phyloP scores from a whole-genome alignment of 1,139 yeast species.

The Taiozyma onychis region DNA sequence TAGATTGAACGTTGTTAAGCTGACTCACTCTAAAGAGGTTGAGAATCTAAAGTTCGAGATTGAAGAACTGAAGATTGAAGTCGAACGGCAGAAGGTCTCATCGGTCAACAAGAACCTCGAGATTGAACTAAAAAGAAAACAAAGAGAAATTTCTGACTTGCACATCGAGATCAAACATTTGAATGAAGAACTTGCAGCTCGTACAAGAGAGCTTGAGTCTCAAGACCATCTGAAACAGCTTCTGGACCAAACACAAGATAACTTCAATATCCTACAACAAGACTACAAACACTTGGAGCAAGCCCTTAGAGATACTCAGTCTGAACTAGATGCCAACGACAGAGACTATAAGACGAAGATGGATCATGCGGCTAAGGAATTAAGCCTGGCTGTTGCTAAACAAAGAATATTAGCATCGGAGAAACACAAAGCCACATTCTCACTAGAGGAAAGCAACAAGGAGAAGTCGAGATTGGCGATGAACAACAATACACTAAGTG shows the following conservation, averaged over 20 bases:
- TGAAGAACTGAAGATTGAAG: conserved; percentile 10
- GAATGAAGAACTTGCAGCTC: conserved; percentile 13
- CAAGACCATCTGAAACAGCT: conserved; percentile 32
- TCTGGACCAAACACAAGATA: conserved; percentile 23
- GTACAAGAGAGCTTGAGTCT: conserved; percentile 15
- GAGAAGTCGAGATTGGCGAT: conserved; percentile 35
- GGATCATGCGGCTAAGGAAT: conserved; percentile 34
- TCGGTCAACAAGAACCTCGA: conserved; percentile 3
- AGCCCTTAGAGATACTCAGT: conserved; percentile 23
- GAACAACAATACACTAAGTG: conserved; percentile 30
- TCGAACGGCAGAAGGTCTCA: conserved; percentile 2
- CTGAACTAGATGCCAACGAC: conserved; percentile 17
- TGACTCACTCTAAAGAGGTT: conserved; percentile 20
- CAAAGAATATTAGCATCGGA: conserved; percentile 46
- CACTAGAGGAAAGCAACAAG: conserved; percentile 34
- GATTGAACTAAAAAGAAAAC: conserved; percentile 10
- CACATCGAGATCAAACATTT: conserved; percentile 12
- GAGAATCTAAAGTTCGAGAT: conserved; percentile 15
- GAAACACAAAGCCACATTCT: conserved; percentile 39
- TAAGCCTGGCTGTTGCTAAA: conserved; percentile 41
- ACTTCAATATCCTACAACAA: conserved; percentile 29
- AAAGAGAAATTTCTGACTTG: conserved; percentile 22
- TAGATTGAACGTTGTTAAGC: conserved; percentile 17
- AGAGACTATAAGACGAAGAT: conserved; percentile 23
- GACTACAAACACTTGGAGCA: conserved; percentile 29